These are phyloP conservation scores for Bimuria novae-zelandiae DNA, from an alignment of 2,329 filamentous ascomycete species.

Conservation along the genomic window DNA sequence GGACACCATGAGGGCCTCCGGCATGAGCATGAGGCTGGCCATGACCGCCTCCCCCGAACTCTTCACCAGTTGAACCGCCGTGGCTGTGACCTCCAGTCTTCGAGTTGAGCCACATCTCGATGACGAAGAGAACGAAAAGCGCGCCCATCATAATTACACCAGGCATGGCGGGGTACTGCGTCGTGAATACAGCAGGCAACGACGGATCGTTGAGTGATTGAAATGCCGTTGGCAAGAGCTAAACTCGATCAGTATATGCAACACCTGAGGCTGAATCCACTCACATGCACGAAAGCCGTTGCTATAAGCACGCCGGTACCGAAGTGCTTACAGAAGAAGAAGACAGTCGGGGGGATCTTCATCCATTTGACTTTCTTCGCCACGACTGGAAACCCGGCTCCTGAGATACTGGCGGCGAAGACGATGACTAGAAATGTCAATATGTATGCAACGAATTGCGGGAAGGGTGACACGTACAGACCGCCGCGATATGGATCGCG, in stretches of 20 bases:
- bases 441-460: background rate
- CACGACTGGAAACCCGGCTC: slow-evolving; percentile 46
- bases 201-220: slow-evolving; percentile 52
- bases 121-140: slow-evolving; percentile 64
- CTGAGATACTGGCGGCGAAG: slow-evolving; percentile 42
- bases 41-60: slow-evolving; percentile 30
- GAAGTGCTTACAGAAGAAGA: slow-evolving; percentile 66
- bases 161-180: slow-evolving; percentile 64
- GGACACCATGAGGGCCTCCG: slow-evolving; percentile 25
- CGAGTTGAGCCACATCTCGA: slow-evolving; percentile 65
- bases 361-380: slow-evolving; percentile 61
- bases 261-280: slow-evolving; percentile 7
- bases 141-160: slow-evolving; percentile 69
- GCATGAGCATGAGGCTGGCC: slow-evolving; percentile 19
- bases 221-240: slow-evolving; percentile 65
- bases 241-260: slow-evolving; percentile 12
- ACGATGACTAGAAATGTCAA: slow-evolving; percentile 43
- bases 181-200: slow-evolving; percentile 63
- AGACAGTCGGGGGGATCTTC: slow-evolving; percentile 61
- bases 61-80: slow-evolving; percentile 58
- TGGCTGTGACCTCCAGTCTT: slow-evolving; percentile 65
- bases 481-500: slow-evolving; percentile 44
- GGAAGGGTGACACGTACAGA: slow-evolving; percentile 35
- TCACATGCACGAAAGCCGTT: slow-evolving; percentile 77
- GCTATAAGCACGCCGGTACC: slow-evolving; percentile 83